These are phyloP conservation scores for Westerdykella ornata DNA, from an alignment of 2,329 filamentous ascomycete species.

Conservation along the genomic window DNA sequence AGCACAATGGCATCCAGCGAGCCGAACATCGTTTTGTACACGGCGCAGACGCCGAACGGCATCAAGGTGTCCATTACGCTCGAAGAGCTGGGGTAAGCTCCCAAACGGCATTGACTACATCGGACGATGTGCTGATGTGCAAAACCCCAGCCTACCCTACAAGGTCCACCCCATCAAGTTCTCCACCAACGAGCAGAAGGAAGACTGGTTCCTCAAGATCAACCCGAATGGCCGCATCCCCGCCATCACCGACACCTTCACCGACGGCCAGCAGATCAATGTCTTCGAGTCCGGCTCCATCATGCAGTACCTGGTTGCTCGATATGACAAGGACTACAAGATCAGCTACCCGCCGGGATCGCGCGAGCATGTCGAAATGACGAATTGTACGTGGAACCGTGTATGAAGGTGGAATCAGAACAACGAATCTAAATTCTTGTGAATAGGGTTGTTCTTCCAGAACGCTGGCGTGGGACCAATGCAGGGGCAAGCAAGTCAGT, in stretches of 20 bases:
- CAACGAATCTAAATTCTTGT: too few relatives aligned
- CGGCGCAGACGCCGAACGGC: conserved; percentile 76
- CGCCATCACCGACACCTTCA: conserved; percentile 69
- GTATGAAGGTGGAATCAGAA: too few relatives aligned
- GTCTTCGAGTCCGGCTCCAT: conserved; percentile 82
- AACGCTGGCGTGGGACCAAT: conserved; percentile 76
- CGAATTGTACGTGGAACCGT: conserved; percentile 54
- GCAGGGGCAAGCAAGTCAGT: conserved; percentile 61
- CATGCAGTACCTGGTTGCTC: conserved; percentile 73
- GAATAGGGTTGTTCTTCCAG: conserved; percentile 48
- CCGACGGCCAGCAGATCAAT: conserved; percentile 64
- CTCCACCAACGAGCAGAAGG: conserved; percentile 69
- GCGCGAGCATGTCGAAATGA: conserved; percentile 70
- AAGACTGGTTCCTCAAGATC: conserved; percentile 82
- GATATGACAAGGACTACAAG: conserved; percentile 76
- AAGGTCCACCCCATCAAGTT: conserved; percentile 67
- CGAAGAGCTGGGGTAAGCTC: conserved; percentile 62
- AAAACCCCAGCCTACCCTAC: conserved; percentile 55
- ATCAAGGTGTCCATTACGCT: conserved; percentile 83
- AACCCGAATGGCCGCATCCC: conserved; percentile 93
- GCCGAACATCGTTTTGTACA: conserved; percentile 73
- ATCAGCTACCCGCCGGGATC: conserved; percentile 69
- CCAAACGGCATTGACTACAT: background rate
- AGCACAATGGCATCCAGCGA: conserved; percentile 20
- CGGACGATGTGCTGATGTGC: too few relatives aligned